A percentile compares a stretch with the other conserved stretches of the same genome.
These are phyloP conservation scores for Aspergillus leporis DNA, from an alignment of 495 filamentous ascomycete genomes.

Conservation along the genomic window DNA sequence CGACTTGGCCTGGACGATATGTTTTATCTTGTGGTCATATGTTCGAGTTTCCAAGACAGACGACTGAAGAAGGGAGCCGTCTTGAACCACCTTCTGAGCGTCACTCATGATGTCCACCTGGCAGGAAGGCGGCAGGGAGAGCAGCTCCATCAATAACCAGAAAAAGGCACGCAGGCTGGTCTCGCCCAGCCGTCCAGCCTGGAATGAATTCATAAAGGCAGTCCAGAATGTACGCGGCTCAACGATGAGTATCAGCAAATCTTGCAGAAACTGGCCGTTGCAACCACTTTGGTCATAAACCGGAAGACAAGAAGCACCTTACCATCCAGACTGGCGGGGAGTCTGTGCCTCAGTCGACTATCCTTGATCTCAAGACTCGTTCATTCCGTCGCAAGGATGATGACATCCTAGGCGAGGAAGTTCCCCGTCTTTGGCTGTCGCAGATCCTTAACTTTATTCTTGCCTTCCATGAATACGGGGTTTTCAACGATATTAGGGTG, in stretches of 20 bases:
- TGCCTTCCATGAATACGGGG: conserved; percentile 55
- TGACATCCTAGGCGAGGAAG: conserved; percentile 42
- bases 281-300: too few species aligned
- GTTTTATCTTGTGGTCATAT: conserved; percentile 46
- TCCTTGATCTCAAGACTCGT: conserved; percentile 72
- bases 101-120: conserved; percentile 27
- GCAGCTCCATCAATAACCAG: conserved; percentile 60
- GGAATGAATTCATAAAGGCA: conserved; percentile 48
- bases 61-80: conserved; percentile 30
- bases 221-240: conserved; percentile 66
- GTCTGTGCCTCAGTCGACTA: conserved; percentile 38
- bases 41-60: conserved; percentile 32
- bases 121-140: conserved; percentile 40
- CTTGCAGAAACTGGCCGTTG: conserved; percentile 54
- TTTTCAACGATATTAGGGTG: conserved; percentile 55
- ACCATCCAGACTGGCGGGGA: conserved; percentile 11
- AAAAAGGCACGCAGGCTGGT: conserved; percentile 48
- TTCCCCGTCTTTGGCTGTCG: conserved; percentile 59
- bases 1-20: conserved; percentile 33
- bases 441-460: conserved; percentile 65
- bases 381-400: conserved; percentile 35
- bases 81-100: conserved; percentile 27
- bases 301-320: conserved; percentile 6
- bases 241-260: conserved; percentile 52
- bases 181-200: conserved; percentile 34